Evolutionary conservation across 1,139 yeast genomes (phyloP), one percentile per base, ranked within the genome.

Genomic region (Geotrichum macrosporum): DNA sequence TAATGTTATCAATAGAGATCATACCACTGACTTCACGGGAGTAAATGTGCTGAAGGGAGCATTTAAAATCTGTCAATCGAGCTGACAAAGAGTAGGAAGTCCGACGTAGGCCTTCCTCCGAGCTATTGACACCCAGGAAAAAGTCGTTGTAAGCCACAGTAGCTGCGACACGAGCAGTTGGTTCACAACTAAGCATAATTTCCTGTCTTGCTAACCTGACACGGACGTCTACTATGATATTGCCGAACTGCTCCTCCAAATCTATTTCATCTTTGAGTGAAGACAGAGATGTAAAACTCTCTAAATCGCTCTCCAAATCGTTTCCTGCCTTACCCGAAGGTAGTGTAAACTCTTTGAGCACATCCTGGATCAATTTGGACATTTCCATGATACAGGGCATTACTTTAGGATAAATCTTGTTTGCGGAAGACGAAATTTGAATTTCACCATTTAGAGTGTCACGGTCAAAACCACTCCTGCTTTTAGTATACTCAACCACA

Each of bases 111-210:
- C 43, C 48, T 3, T 63, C 62, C 3, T 71, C 71, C 26, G 77
- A 51, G 0, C 89, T 75, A 45, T 77, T 77, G 12, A 84, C 55
- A 46, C 78, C 79, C 31, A 84, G 59, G 35, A 71, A 74, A 26
- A 85, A 76, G 0, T 82, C 81, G 27, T 80, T 84, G 33, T 83
- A 71, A 2, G 86, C 84, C 20, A 87, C 82, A 26, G 84, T 76
- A 0, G 96, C 94, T 30, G 88, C 89, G 1, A 92, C 94, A 60
- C 85, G 86, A 0, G 97, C 97, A 12, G 82, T 81, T 0, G 98
- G 97, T 53, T 85, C 92, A 71, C 97, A 92, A 56, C 95, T 84
- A 45, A 92, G 70, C 3, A 84, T 76, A 26, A 92, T 63, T 44
- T 76, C 77, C 61, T 92, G 97, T 32, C 80, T 76, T 24, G 81